Percentiles rank a stretch among this genome's conserved stretches.
phyloP scores from a whole-genome alignment of 1,139 yeast genomes.

The Yamadazyma aaseri region DNA sequence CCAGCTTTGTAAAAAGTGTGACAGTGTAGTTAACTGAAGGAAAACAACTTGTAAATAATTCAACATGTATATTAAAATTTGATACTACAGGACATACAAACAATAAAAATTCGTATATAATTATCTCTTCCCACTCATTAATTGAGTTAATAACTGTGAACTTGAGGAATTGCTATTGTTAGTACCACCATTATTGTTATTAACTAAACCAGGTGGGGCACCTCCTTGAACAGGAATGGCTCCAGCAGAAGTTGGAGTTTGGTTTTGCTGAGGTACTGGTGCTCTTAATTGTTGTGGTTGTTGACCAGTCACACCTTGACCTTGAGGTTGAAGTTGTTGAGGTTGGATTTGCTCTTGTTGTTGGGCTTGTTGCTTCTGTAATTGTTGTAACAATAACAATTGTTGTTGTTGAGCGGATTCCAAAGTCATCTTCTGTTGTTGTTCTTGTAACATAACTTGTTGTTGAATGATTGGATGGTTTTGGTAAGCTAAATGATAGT shows the following conservation, averaged over 20 bases:
- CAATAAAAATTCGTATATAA: neutral
- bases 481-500: constrained; percentile 48
- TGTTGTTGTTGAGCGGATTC: constrained; percentile 25
- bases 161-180: constrained; percentile 46
- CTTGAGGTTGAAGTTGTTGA: constrained; percentile 9
- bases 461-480: constrained; percentile 47
- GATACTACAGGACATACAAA: no score
- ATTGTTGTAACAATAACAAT: constrained; percentile 29
- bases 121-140: constrained; percentile 24
- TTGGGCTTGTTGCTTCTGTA: constrained; percentile 22
- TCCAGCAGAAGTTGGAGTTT: constrained; percentile 17
- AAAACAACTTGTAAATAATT: constrained; percentile 10
- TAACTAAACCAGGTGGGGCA: constrained; percentile 13
- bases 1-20: constrained; percentile 68
- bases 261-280: neutral
- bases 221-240: constrained; percentile 8
- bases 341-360: constrained; percentile 16
- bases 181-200: no score
- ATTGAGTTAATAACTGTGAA: constrained; percentile 62
- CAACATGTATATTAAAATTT: neutral
- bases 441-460: constrained; percentile 34
- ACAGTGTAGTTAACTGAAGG: constrained; percentile 21
- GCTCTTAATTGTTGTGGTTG: constrained; percentile 2
- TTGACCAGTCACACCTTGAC: constrained; percentile 2
- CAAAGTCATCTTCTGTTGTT: constrained; percentile 22